Percentiles rank a stretch among this genome's conserved stretches.
These are phyloP conservation scores for Botrytis squamosa DNA, from an alignment of 2,329 filamentous ascomycete genomes.

Conservation along the genomic window DNA sequence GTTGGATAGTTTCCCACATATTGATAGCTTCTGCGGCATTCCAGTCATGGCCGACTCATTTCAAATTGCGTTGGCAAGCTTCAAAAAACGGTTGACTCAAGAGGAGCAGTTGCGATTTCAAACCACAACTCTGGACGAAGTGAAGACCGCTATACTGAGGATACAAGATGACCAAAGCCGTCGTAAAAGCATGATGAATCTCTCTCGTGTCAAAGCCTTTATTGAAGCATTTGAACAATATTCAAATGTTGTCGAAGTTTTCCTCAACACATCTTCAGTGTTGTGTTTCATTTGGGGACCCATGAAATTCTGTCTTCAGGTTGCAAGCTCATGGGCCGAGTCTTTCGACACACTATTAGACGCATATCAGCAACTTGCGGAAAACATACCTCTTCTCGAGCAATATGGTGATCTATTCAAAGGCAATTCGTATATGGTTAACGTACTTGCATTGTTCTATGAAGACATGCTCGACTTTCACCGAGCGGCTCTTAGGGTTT, in stretches of 20 bases:
- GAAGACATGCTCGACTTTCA: conserved; percentile 44
- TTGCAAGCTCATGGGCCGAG: conserved; percentile 39
- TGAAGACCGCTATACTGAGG: conserved; percentile 25
- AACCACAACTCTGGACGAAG: conserved; percentile 30
- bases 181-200: conserved; percentile 33
- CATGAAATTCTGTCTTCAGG: conserved; percentile 42
- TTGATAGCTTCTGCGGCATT: neutral
- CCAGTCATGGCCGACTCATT: conserved; percentile 15
- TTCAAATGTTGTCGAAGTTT: conserved; percentile 41
- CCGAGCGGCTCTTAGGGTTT: conserved; percentile 37
- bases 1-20: no score
- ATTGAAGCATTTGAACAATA: conserved; percentile 43
- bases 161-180: conserved; percentile 38
- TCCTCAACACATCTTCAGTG: conserved; percentile 37
- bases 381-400: conserved; percentile 41
- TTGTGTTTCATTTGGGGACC: conserved; percentile 43
- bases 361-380: conserved; percentile 43
- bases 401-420: conserved; percentile 39
- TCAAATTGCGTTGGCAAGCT: conserved; percentile 22
- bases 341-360: conserved; percentile 42
- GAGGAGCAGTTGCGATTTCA: conserved; percentile 25
- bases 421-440: conserved; percentile 36
- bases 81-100: conserved; percentile 24
- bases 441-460: conserved; percentile 41
- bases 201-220: conserved; percentile 37